phyloP scores from a whole-genome alignment of 2,329 filamentous ascomycete genomes.

The Ceratocystis harringtonii region DNA sequence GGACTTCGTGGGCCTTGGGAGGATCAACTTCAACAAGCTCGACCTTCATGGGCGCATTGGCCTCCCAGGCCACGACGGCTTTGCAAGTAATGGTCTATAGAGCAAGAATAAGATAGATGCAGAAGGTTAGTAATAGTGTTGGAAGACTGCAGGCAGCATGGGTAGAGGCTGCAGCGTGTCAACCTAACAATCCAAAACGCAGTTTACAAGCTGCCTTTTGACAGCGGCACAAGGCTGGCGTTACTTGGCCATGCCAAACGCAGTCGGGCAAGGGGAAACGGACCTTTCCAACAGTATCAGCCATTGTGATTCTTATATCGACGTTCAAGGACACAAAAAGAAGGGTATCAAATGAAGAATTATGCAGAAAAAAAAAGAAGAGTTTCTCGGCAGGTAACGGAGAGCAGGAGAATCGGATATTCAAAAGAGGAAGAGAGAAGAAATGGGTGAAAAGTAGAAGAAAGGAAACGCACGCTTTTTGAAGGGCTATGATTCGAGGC shows the following conservation, averaged over 20 bases:
- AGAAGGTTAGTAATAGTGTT: not conserved
- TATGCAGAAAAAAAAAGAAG: not conserved
- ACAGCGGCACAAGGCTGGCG: not conserved
- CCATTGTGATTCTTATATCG: constrained; percentile 11
- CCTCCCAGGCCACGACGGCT: constrained; percentile 96
- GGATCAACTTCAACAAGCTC: constrained; percentile 88
- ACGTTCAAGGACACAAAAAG: not conserved
- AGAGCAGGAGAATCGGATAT: not conserved
- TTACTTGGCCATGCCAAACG: not conserved
- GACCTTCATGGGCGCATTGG: constrained; percentile 72
- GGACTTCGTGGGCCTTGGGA: constrained; percentile 83
- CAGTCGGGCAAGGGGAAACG: not conserved
- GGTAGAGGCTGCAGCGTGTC: too few species aligned
- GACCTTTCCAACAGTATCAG: constrained; percentile 18
- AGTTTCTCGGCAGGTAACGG: not conserved
- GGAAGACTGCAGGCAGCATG: too few species aligned
- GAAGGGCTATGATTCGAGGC: constrained; percentile 1
- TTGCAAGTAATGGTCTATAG: constrained; percentile 82
- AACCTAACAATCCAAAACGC: too few species aligned
- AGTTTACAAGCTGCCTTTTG: too few species aligned
- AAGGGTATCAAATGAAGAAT: not conserved
- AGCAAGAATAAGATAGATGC: not conserved
- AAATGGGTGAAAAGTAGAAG: not conserved
- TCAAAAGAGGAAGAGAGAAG: not conserved
- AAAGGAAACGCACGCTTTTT: not conserved